phyloP scores from a whole-genome alignment of 345 rosid genomes.

The Citrus glauca region DNA sequence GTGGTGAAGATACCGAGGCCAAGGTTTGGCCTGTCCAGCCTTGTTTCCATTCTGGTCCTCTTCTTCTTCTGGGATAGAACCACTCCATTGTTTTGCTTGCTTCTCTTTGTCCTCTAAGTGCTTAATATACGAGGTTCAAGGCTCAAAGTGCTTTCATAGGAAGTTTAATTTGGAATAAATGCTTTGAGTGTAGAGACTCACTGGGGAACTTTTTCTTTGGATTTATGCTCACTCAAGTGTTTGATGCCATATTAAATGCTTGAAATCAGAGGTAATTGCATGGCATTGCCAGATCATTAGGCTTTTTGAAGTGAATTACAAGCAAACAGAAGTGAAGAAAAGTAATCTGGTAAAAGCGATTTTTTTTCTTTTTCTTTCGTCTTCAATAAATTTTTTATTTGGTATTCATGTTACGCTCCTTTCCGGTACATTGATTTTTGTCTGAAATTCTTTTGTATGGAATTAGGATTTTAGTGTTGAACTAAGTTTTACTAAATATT shows the following conservation, averaged over 20 bases:
- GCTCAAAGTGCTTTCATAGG: neutral
- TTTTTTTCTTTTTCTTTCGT: neutral
- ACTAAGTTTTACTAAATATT: no score
- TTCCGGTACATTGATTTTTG: neutral
- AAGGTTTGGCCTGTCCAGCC: conserved; percentile 44
- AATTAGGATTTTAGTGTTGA: no score
- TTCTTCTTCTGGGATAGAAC: conserved; percentile 47
- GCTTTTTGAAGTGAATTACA: neutral
- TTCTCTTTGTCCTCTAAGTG: neutral
- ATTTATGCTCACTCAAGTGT: conserved; percentile 17
- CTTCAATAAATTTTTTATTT: neutral
- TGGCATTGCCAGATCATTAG: neutral
- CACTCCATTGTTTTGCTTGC: conserved; percentile 42
- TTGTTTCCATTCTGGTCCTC: conserved; percentile 58
- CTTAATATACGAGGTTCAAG: neutral
- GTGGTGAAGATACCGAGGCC: conserved; percentile 35
- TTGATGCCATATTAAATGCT: conserved; percentile 7
- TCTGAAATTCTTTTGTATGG: neutral
- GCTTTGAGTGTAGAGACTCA: conserved; percentile 28
- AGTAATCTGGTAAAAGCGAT: neutral
- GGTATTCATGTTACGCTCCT: neutral
- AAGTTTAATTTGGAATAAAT: conserved; percentile 21
- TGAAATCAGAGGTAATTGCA: neutral
- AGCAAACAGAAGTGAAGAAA: neutral
- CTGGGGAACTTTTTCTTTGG: neutral